phyloP scores from a whole-genome alignment of 495 filamentous ascomycete genomes.

The Cudoniella acicularis region DNA sequence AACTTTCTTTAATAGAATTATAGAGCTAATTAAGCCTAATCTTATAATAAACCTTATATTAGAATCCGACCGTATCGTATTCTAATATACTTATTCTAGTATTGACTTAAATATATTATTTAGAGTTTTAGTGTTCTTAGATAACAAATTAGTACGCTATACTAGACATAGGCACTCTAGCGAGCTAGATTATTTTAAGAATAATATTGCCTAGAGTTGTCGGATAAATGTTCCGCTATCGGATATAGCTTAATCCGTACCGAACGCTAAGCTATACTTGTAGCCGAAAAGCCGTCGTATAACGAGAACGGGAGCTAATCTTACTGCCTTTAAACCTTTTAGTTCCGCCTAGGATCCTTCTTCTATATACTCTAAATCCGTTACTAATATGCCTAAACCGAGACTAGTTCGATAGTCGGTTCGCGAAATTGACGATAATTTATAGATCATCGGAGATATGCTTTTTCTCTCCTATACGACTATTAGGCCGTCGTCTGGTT shows the following conservation, averaged over 20 bases:
- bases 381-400: constrained; percentile 6
- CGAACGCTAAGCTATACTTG: constrained; percentile 8
- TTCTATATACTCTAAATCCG: constrained; percentile 7
- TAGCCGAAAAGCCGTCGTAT: constrained; percentile 1
- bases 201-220: no score
- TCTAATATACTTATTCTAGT: no score
- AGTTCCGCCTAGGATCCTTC: constrained; percentile 6
- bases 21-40: no score
- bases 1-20: no score
- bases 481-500: neutral
- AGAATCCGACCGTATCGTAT: no score
- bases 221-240: constrained; percentile 7
- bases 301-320: neutral
- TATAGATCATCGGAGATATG: constrained; percentile 2
- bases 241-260: constrained; percentile 7
- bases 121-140: no score
- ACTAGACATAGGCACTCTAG: no score
- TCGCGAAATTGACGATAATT: constrained; percentile 9
- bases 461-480: neutral
- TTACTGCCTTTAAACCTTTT: constrained; percentile 8
- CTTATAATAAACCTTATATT: no score
- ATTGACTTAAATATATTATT: no score
- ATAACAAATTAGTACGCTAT: no score
- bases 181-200: no score
- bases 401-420: constrained; percentile 5